These are phyloP conservation scores for Solanum hybrid DNA, from an alignment of 305 asterid species.

Conservation along the genomic window DNA sequence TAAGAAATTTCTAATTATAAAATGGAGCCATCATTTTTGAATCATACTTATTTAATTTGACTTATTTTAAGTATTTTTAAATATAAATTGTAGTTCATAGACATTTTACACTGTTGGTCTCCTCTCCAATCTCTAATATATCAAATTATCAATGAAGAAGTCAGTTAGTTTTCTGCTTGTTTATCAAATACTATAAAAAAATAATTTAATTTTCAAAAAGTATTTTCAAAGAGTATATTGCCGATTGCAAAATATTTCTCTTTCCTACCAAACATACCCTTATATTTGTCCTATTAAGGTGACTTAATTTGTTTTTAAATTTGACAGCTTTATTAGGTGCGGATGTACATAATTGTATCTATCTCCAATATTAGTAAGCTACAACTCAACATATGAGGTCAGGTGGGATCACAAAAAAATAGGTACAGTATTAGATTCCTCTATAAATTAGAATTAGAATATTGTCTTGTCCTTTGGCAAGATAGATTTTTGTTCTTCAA, in stretches of 20 bases:
- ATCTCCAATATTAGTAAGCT: background rate
- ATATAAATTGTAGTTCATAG: background rate
- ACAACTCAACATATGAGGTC: background rate
- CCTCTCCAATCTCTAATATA: background rate
- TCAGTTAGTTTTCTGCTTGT: no score
- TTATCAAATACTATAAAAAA: background rate
- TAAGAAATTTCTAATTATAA: no score
- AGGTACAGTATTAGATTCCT: background rate
- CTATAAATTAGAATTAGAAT: background rate
- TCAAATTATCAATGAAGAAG: no score
- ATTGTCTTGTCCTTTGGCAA: background rate
- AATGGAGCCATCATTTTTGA: no score
- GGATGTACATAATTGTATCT: background rate
- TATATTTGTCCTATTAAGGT: background rate
- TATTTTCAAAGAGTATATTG: no score
- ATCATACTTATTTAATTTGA: no score
- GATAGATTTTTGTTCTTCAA: background rate
- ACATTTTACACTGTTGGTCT: background rate
- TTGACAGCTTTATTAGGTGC: background rate
- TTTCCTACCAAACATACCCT: background rate
- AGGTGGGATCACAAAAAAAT: background rate
- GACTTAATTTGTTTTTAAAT: no score
- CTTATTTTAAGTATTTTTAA: no score
- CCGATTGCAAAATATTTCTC: background rate
- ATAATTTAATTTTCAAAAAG: no score